Conservation (phyloP, 371 early-diverging fungal genomes). For the Choanephora cucurbitarum region DNA sequence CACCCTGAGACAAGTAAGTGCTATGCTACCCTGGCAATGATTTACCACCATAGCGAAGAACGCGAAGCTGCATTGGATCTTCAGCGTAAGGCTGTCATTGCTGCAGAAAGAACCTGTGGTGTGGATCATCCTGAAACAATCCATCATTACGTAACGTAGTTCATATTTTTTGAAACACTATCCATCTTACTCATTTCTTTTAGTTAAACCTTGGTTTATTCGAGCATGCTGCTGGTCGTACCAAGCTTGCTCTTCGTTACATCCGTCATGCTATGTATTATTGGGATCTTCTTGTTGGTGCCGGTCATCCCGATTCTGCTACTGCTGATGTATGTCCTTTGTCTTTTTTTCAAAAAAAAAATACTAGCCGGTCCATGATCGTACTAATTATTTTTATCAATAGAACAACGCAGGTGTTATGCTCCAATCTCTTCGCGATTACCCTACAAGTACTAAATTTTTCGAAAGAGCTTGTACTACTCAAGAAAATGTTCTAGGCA, state of each 20-base stretch:
- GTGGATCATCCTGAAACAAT: conserved; percentile 88
- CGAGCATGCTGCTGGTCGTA: conserved; percentile 81
- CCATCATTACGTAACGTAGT: conserved; percentile 77
- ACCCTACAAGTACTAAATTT: conserved; percentile 67
- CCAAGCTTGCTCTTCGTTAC: conserved; percentile 75
- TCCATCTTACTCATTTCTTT: conserved; percentile 10
- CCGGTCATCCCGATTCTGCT: conserved; percentile 83
- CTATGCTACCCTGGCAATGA: conserved; percentile 86
- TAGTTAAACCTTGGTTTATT: conserved; percentile 85
- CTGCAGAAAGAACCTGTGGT: conserved; percentile 84
- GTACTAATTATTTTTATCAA: background rate
- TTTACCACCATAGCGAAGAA: conserved; percentile 81
- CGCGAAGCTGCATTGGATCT: conserved; percentile 73
- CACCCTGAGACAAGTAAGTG: conserved; percentile 88
- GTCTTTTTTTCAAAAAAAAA: background rate
- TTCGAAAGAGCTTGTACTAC: conserved; percentile 74
- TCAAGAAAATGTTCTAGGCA: conserved; percentile 72
- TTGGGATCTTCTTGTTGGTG: conserved; percentile 80
- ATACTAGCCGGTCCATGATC: background rate
- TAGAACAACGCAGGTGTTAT: conserved; percentile 86
- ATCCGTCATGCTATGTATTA: conserved; percentile 80
- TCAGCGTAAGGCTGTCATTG: conserved; percentile 86
- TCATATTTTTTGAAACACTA: background rate
- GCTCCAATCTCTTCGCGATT: conserved; percentile 76
- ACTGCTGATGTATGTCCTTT: conserved; percentile 78